A percentile compares a stretch with the other conserved stretches of the same genome.
phyloP scores from a whole-genome alignment of 768 basidiomycete genomes.

The Candolleomyces eurysporus region DNA sequence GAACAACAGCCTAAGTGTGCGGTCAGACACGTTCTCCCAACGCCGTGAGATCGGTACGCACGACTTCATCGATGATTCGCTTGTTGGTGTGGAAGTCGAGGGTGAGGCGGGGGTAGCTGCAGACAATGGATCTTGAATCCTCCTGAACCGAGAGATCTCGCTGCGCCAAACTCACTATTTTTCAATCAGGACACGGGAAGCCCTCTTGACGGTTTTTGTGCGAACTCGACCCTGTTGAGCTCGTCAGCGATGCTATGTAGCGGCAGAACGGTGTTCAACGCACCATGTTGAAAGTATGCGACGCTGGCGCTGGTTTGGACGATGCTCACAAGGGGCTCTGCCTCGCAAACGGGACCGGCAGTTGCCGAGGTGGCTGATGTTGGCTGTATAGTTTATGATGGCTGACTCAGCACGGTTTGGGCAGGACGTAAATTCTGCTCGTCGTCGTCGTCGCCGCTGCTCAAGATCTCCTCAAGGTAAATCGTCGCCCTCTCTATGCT shows the following conservation, averaged over 20 bases:
- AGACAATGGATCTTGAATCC: neutral
- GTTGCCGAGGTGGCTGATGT: conserved; percentile 40
- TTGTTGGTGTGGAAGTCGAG: conserved; percentile 99
- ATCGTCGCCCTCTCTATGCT: conserved; percentile 19
- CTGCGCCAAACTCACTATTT: conserved; percentile 74
- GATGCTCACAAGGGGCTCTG: neutral
- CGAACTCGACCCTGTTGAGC: conserved; percentile 89
- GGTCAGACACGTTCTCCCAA: neutral
- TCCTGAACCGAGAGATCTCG: neutral
- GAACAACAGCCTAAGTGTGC: conserved; percentile 77
- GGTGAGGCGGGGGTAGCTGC: conserved; percentile 96
- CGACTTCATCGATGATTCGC: conserved; percentile 97
- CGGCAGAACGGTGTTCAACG: conserved; percentile 11
- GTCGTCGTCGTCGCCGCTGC: conserved; percentile 18
- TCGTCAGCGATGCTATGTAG: conserved; percentile 7
- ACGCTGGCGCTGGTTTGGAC: conserved; percentile 18
- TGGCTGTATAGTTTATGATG: conserved; percentile 38
- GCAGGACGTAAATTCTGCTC: conserved; percentile 3
- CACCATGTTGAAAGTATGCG: conserved; percentile 52
- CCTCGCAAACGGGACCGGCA: conserved; percentile 20
- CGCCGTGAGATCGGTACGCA: conserved; percentile 29
- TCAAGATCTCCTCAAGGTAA: conserved; percentile 46
- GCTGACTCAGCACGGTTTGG: conserved; percentile 14
- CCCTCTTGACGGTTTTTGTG: conserved; percentile 99
- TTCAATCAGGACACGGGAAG: conserved; percentile 98